phyloP scores from a whole-genome alignment of 1,139 yeast species.

The Debaryomyces singareniensis region DNA sequence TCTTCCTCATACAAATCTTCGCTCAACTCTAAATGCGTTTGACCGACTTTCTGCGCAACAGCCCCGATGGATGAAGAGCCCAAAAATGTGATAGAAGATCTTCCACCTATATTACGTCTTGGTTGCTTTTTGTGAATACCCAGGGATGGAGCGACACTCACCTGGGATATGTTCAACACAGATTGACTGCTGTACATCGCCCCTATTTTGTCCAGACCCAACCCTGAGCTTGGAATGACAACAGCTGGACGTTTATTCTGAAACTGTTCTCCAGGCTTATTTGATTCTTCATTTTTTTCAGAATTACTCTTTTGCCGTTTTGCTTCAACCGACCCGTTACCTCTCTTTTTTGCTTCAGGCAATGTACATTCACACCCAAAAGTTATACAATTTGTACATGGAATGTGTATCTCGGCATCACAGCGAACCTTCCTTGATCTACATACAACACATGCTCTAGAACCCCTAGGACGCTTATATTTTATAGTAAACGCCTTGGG shows the following conservation, averaged over 20 bases:
- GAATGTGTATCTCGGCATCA: conserved; percentile 62
- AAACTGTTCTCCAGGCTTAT: conserved; percentile 2
- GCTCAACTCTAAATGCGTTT: conserved; percentile 37
- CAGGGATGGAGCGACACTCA: conserved; percentile 39
- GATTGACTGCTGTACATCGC: conserved; percentile 20
- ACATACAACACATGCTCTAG: conserved; percentile 52
- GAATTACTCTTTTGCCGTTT: conserved; percentile 9
- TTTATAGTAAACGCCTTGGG: conserved; percentile 47
- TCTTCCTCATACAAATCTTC: conserved; percentile 34
- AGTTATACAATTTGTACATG: conserved; percentile 72
- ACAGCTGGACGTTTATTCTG: conserved; percentile 2
- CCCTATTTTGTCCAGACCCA: conserved; percentile 1
- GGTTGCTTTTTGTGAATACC: conserved; percentile 36
- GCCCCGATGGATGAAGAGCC: conserved; percentile 37
- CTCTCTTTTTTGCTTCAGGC: conserved; percentile 52
- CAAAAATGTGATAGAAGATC: conserved; percentile 33
- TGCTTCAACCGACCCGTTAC: conserved; percentile 21
- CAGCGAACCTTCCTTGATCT: conserved; percentile 71
- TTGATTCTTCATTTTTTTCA: neutral
- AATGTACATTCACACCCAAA: conserved; percentile 68
- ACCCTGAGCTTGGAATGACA: conserved; percentile 1
- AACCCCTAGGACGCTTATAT: conserved; percentile 46
- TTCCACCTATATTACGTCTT: conserved; percentile 28
- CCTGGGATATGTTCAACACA: conserved; percentile 37
- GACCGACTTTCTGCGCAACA: conserved; percentile 39